These are phyloP conservation scores for Solanum verrucosum DNA, from an alignment of 257 asterid species.

Conservation along the genomic window DNA sequence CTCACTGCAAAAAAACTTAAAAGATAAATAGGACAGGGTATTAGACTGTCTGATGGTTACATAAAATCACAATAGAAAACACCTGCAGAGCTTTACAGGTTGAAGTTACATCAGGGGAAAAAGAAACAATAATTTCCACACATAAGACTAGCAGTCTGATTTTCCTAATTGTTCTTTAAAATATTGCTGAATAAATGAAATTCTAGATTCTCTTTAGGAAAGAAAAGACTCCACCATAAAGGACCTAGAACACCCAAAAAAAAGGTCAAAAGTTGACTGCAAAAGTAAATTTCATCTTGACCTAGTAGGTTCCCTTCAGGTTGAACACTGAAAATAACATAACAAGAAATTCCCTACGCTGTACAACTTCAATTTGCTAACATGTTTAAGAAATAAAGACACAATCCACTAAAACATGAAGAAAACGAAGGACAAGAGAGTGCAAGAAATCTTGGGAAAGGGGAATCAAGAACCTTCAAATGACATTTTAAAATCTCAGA, in stretches of 20 bases:
- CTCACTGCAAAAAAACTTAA: background rate
- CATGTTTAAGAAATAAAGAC: background rate
- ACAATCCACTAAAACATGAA: background rate
- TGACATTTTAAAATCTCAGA: background rate
- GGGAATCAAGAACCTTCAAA: background rate
- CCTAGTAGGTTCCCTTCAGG: background rate
- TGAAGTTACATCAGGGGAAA: background rate
- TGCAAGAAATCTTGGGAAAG: background rate
- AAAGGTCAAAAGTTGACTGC: background rate
- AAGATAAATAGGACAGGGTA: background rate
- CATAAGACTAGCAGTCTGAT: background rate
- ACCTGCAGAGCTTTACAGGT: background rate
- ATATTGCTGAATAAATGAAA: background rate
- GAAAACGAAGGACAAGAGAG: background rate
- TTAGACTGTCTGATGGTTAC: background rate
- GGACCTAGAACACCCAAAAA: background rate
- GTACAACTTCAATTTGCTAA: background rate
- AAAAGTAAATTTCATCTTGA: background rate
- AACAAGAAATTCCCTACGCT: background rate
- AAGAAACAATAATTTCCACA: background rate
- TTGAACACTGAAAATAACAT: background rate
- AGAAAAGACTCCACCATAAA: background rate
- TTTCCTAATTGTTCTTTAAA: background rate
- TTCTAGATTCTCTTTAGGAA: background rate
- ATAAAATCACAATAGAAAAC: background rate